Base-by-base conservation (phyloP, 1,284 basidiomycete genomes). In the Puccinia coronata region DNA sequence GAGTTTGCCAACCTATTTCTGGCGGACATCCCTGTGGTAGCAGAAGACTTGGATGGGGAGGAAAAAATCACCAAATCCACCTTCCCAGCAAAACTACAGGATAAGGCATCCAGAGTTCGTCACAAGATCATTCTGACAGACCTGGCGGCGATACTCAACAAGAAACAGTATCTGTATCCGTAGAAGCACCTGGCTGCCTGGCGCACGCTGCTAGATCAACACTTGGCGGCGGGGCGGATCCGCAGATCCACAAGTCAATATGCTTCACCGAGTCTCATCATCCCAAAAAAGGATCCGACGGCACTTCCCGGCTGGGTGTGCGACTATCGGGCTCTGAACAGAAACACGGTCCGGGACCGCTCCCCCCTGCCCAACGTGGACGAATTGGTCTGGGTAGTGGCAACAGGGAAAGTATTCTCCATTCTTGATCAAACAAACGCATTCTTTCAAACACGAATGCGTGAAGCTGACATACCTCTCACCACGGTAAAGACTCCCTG, bases 131-230 rank as follows among this genome's bases (percentile, higher is more conserved):
- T 61, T 12, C 25, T 61, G 25, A 61, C 59, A 5, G n/a, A 61
- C 20, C 59, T 14, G 20, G 20, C 25, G 5, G 5, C 34, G 20
- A 28, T 61, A 5, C 8, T 61, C 34, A 28, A 61, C 31, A 25
- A 61, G 31, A 61, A 61, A 31, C 59, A 61, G 23, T 73, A 73
- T n/a, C 47, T 49, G 3, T 73, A 73, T 28, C 70, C 70, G 2
- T 31, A 57, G 11, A 61, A 36, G 25, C 59, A 61, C 20, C 20
- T 61, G 16, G n/a, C 20, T 16, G 59, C 59, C 34, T 61, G 59
- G 59, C 59, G 59, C 5, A 61, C n/a, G 25, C 20, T 61, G 16
- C 43, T 47, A 16, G 43, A 47, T 47, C 43, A 47, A 47, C 43
- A 47, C 43, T 16, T 47, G 16, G 43, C 43, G 43, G 43, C 43